Conservation (phyloP, 768 basidiomycete species). For the Trichaptum fuscoviolaceum region DNA sequence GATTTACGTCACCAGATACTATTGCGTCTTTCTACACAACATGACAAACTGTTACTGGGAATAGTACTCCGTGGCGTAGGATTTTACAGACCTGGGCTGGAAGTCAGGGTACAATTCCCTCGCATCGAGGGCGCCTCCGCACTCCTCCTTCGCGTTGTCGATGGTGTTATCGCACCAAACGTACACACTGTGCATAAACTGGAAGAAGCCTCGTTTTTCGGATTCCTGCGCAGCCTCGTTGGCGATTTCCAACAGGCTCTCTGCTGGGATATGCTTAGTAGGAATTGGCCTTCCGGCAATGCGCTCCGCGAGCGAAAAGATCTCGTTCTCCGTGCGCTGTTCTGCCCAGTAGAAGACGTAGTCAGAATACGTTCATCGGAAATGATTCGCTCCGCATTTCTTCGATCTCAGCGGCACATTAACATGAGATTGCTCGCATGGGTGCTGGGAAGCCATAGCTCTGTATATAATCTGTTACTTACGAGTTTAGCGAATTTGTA, state of each 20-base stretch:
- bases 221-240: not conserved
- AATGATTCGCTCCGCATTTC: conserved; percentile 19
- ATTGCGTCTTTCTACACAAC: too few species aligned
- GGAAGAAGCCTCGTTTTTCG: not conserved
- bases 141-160: conserved; percentile 17
- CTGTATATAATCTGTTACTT: too few species aligned
- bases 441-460: too few species aligned
- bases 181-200: conserved; percentile 17
- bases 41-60: too few species aligned
- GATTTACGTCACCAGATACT: too few species aligned
- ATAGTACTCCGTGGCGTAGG: conserved; percentile 22
- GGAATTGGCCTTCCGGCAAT: not conserved
- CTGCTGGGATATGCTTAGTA: not conserved
- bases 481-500: too few species aligned
- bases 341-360: conserved; percentile 25
- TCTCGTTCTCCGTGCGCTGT: conserved; percentile 20
- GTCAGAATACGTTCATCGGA: conserved; percentile 27
- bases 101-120: conserved; percentile 26
- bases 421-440: too few species aligned
- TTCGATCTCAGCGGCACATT: too few species aligned
- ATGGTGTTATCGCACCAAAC: conserved; percentile 26
- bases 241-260: not conserved
- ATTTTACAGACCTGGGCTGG: conserved; percentile 14
- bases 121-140: conserved; percentile 23
- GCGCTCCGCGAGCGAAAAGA: not conserved